These are phyloP conservation scores for Spergularia azorica DNA, from an alignment of 179 eudicot species.

Conservation along the genomic window DNA sequence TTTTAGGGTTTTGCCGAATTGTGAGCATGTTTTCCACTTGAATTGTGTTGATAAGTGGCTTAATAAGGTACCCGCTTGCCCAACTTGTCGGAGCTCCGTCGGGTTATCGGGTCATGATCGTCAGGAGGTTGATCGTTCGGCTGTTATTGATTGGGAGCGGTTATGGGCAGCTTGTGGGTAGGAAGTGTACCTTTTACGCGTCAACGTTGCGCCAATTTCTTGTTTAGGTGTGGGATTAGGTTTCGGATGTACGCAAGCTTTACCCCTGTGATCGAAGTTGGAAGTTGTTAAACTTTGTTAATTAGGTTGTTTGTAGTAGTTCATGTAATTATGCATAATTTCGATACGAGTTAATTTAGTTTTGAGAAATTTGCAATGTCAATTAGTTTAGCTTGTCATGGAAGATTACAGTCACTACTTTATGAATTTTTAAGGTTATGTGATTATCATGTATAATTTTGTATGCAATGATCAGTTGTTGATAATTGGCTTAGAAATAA, in stretches of 20 bases:
- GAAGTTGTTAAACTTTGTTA: neutral
- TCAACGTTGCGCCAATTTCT: neutral
- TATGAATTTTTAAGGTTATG: neutral
- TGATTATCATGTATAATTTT: neutral
- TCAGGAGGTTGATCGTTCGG: conserved; percentile 19
- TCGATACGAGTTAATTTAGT: neutral
- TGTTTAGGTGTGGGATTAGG: too few relatives aligned
- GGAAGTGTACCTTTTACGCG: neutral
- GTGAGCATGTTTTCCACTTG: conserved; percentile 61
- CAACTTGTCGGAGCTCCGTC: conserved; percentile 64
- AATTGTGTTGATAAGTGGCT: conserved; percentile 73
- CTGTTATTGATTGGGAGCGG: conserved; percentile 28
- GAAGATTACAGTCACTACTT: too few relatives aligned
- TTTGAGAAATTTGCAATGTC: neutral
- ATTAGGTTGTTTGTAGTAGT: neutral
- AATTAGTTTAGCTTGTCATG: neutral
- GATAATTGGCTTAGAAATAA: neutral
- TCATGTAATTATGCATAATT: conserved; percentile 18
- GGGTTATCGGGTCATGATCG: conserved; percentile 15
- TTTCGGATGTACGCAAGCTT: too few relatives aligned
- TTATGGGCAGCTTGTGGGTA: conserved; percentile 36
- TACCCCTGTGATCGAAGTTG: too few relatives aligned
- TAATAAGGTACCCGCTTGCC: conserved; percentile 55
- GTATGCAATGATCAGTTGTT: neutral
- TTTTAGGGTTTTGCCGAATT: conserved; percentile 49